Conservation (phyloP, 257 asterid species). For the Rehmannia glutinosa region DNA sequence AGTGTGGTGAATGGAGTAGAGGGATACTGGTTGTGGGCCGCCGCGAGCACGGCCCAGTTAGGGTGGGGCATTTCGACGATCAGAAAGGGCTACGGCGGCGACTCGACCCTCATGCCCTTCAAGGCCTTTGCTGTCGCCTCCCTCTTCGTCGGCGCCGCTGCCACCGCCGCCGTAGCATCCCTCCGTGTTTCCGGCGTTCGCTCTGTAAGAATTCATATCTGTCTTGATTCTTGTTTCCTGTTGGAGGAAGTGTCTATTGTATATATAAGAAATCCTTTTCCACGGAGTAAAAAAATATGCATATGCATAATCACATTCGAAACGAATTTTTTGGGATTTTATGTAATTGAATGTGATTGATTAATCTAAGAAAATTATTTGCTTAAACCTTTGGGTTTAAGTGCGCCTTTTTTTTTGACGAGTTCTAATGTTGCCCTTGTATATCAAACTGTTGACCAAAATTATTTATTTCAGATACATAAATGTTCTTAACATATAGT, state of each 20-base stretch:
- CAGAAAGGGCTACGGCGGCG: conserved; percentile 52
- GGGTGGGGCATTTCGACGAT: conserved; percentile 45
- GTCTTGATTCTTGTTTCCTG: not conserved
- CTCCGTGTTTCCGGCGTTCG: conserved; percentile 54
- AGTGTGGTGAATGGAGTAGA: conserved; percentile 21
- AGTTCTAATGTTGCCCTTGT: not conserved
- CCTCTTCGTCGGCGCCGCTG: conserved; percentile 69
- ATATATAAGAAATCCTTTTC: no score
- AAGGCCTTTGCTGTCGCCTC: conserved; percentile 80
- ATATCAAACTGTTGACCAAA: not conserved
- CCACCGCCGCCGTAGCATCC: conserved; percentile 53
- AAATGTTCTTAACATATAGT: conserved; percentile 6
- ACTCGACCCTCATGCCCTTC: conserved; percentile 57
- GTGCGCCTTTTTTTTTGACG: not conserved
- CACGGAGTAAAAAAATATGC: not conserved
- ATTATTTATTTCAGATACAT: not conserved
- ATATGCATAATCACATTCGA: not conserved
- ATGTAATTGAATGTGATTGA: not conserved
- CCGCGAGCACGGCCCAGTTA: conserved; percentile 58
- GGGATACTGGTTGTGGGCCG: conserved; percentile 61
- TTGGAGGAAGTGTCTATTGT: no score
- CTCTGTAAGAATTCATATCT: conserved; percentile 35
- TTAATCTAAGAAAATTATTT: not conserved
- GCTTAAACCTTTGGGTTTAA: not conserved
- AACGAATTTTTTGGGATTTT: not conserved